Evolutionary conservation across 371 early-diverging fungal genomes (phyloP).

Genomic region (Mortierella sp.): DNA sequence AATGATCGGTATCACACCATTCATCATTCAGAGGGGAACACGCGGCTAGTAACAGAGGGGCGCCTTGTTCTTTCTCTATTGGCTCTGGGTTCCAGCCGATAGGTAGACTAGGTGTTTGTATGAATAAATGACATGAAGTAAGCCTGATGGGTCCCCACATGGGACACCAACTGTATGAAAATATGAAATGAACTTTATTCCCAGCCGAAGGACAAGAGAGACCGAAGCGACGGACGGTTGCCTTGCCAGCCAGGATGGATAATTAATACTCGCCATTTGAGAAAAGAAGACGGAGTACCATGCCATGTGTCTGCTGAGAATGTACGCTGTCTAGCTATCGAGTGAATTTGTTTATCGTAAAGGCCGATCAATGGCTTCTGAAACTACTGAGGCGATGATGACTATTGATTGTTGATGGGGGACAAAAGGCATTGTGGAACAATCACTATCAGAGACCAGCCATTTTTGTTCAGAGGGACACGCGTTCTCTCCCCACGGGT

Average conservation of each 20-base stretch:
- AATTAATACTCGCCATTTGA: background rate
- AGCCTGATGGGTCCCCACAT: background rate
- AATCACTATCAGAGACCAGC: background rate
- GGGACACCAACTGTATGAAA: background rate
- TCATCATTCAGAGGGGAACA: background rate
- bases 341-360: background rate
- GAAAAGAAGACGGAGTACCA: background rate
- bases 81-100: background rate
- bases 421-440: background rate
- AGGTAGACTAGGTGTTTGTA: background rate
- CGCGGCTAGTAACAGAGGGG: background rate
- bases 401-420: background rate
- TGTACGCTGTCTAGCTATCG: too few species aligned
- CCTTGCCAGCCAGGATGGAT: constrained; percentile 1
- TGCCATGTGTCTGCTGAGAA: background rate
- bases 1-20: background rate
- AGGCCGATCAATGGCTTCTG: background rate
- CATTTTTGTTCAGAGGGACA: background rate
- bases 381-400: background rate
- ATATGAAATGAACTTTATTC: constrained; percentile 1
- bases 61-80: background rate
- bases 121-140: background rate
- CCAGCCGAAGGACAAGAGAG: background rate
- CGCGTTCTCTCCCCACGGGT: constrained; percentile 1
- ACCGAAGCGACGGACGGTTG: constrained; percentile 5